These are phyloP conservation scores for Royoungia palumana DNA, from an alignment of 768 basidiomycete genomes.

Conservation along the genomic window DNA sequence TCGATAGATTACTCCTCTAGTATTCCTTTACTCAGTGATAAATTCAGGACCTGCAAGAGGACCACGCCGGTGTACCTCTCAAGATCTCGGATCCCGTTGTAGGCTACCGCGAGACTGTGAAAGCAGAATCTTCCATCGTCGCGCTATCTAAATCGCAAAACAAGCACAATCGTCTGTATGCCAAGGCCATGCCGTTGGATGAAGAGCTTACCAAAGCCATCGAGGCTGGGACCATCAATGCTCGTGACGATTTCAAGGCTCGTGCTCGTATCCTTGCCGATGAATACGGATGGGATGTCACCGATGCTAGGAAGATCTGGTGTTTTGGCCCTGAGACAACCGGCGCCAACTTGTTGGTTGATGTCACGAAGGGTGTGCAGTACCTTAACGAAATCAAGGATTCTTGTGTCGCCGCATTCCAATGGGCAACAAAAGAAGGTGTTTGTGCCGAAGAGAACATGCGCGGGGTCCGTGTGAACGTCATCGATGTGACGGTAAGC, in stretches of 20 bases:
- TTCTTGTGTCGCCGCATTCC: slow-evolving; percentile 98
- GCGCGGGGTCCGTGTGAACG: slow-evolving; percentile 96
- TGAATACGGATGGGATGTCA: slow-evolving; percentile 97
- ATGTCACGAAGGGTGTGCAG: slow-evolving; percentile 98
- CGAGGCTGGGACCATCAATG: slow-evolving; percentile 75
- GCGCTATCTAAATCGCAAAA: slow-evolving; percentile 99
- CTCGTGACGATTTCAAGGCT: slow-evolving; percentile 97
- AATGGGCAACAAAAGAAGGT: slow-evolving; percentile 99
- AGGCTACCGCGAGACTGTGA: slow-evolving; percentile 96
- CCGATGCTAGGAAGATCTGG: slow-evolving; percentile 99
- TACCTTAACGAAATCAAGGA: slow-evolving; percentile 99
- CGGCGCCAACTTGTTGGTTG: slow-evolving; percentile 94
- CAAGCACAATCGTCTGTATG: slow-evolving; percentile 99
- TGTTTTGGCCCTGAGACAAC: slow-evolving; percentile 99
- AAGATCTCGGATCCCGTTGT: slow-evolving; percentile 98
- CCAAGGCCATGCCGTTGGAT: slow-evolving; percentile 88
- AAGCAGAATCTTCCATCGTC: slow-evolving; percentile 90
- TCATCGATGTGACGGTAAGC: slow-evolving; percentile 90
- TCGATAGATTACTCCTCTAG: slow-evolving; percentile 6
- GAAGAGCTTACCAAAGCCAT: slow-evolving; percentile 95
- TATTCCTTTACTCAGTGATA: background rate
- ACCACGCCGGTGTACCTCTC: slow-evolving; percentile 98
- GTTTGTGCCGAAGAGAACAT: slow-evolving; percentile 96
- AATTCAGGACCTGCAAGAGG: slow-evolving; percentile 91
- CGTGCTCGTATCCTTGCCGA: slow-evolving; percentile 96